Evolutionary conservation across 2,329 filamentous ascomycete species (phyloP).

Genomic region (Pyrenophora tritici-repentis): DNA sequence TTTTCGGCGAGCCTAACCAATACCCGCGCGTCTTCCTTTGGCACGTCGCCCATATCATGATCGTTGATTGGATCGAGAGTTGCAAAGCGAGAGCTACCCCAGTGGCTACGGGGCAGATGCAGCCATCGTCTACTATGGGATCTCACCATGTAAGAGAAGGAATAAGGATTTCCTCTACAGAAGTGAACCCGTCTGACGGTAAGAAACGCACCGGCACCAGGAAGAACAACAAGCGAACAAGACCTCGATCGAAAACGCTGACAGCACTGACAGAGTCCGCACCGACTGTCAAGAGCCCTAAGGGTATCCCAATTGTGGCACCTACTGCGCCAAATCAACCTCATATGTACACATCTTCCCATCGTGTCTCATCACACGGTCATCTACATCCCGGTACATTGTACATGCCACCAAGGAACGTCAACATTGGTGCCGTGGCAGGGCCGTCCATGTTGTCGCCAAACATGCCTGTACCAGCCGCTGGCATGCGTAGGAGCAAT

Average conservation of each 20-base stretch:
- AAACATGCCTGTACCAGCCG: conserved; percentile 8
- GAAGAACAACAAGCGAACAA: conserved; percentile 8
- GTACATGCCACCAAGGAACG: conserved; percentile 5
- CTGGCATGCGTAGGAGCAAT: conserved; percentile 18
- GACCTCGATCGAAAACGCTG: conserved; percentile 7
- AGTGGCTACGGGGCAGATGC: neutral
- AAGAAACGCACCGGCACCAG: conserved; percentile 19
- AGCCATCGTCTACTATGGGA: neutral
- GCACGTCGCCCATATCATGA: conserved; percentile 34
- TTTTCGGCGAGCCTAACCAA: conserved; percentile 24
- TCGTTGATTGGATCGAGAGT: conserved; percentile 19
- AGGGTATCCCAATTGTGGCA: neutral
- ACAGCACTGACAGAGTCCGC: conserved; percentile 15
- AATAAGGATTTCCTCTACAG: neutral
- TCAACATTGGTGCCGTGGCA: neutral
- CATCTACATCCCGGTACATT: neutral
- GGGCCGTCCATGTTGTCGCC: conserved; percentile 5
- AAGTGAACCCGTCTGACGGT: neutral
- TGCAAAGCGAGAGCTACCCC: conserved; percentile 4
- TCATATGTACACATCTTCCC: neutral
- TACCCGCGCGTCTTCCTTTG: conserved; percentile 39
- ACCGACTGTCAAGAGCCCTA: neutral
- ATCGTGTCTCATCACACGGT: conserved; percentile 2
- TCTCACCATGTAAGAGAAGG: neutral
- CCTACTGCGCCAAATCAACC: neutral